Base-by-base conservation (phyloP, 768 basidiomycete genomes). In the Mycena galopus region DNA sequence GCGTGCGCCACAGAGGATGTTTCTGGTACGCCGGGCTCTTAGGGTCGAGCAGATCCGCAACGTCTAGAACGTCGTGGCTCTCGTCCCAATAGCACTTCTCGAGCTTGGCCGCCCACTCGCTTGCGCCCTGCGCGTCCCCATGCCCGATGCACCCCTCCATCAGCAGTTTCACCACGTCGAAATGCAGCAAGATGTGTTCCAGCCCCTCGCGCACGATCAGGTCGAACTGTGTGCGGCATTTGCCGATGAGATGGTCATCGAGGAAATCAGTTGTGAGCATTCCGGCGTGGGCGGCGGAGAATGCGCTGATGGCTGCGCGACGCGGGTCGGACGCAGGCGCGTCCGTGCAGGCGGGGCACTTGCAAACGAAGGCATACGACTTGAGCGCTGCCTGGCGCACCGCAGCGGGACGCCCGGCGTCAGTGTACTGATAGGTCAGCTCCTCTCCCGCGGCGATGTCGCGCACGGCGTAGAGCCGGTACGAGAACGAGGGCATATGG, bases 381-480 rank as follows among this genome's bases (percentile, higher is more conserved):
- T 67, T 61, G 35, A 84, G 79, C 4, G 63, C 73, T 17, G 60
- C 65, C 44, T 80, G 75, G 29, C 85, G 81, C 59, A 75, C 57
- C 30, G 78, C 73, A 12, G 66, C 65, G 23, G 78, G 17, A 11
- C 44, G 23, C n/a, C 60, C 47, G 21, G 75, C 57, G 2, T 68
- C 35, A 33, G 73, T 74, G 75, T 83, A 85, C 19, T 77, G 67
- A 63, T 75, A 75, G 33, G 81, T 79, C 35, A 85, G 73, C 64
- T 85, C 80, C 70, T 84, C 84, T 12, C 79, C 81, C 4, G 69
- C 69, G 23, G 75, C 75, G 53, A 84, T 83, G 35, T 77, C 66
- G 9, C 80, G 77, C 42, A 76, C 65, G 0, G 83, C 82, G 39
- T 68, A 76, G 2, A 84, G 71, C 51, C 78, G 72, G 39, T 76